Percentiles rank a stretch among this genome's conserved stretches.
Evolutionary conservation across 441 rosid genomes (phyloP).

Genomic region (Pelargonium myrrhifolium): DNA sequence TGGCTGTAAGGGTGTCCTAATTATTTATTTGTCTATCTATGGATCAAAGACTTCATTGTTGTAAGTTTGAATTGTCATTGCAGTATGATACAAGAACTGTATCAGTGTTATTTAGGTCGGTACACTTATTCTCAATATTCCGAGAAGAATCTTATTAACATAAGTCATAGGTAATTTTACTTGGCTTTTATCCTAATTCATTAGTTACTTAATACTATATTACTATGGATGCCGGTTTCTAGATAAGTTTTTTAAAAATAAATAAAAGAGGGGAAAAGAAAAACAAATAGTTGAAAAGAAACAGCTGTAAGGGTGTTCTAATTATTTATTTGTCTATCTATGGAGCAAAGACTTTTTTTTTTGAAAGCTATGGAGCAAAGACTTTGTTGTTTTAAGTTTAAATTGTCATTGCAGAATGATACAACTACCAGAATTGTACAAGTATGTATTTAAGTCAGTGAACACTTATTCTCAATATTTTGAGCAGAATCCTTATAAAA

Average conservation of each 20-base stretch:
- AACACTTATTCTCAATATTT: not conserved
- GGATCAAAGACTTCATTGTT: not conserved
- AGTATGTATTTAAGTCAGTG: not conserved
- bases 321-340: not conserved
- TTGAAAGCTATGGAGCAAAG: not conserved
- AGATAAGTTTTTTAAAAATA: no score
- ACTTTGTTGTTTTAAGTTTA: not conserved
- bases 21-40: not conserved
- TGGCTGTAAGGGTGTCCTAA: not conserved
- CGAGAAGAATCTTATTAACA: not conserved
- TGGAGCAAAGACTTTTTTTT: not conserved
- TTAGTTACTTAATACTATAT: not conserved
- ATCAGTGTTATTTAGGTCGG: not conserved
- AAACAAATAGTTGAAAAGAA: not conserved
- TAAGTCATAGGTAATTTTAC: not conserved
- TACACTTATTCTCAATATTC: not conserved
- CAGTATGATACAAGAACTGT: not conserved
- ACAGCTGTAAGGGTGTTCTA: not conserved
- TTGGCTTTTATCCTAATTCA: not conserved
- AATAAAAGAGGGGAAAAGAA: not conserved
- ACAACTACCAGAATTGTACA: not conserved
- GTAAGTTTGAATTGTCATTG: not conserved
- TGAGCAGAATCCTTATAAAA: not conserved
- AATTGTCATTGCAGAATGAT: not conserved
- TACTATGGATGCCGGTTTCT: not conserved